Evolutionary conservation across 768 basidiomycete genomes (phyloP).

Genomic region (Sporobolomyces pararoseus): DNA sequence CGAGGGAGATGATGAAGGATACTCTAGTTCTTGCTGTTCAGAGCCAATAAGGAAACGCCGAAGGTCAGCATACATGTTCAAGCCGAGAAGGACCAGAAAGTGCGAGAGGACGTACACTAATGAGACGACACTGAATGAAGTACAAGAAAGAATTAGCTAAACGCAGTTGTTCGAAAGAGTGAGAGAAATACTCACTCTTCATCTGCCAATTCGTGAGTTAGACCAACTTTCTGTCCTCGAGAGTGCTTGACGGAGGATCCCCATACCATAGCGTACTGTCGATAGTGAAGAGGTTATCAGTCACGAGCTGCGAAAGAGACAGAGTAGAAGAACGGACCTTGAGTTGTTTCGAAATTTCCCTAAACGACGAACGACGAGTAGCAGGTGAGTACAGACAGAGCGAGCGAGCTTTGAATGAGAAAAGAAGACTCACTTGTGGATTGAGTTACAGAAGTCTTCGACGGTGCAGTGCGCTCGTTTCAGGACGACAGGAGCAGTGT

Average conservation of each 20-base stretch:
- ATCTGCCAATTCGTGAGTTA: constrained; percentile 79
- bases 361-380: neutral
- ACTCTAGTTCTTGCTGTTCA: constrained; percentile 12
- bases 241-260: constrained; percentile 96
- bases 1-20: neutral
- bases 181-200: constrained; percentile 61
- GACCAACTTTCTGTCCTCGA: constrained; percentile 88
- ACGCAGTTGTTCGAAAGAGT: neutral
- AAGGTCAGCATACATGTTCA: too few species aligned
- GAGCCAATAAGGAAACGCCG: neutral
- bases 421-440: constrained; percentile 71
- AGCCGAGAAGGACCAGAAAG: too few species aligned
- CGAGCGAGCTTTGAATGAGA: neutral
- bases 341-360: constrained; percentile 82
- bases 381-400: neutral
- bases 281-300: neutral
- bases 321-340: constrained; percentile 52
- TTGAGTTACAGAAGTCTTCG: constrained; percentile 77
- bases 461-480: constrained; percentile 54
- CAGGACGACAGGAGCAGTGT: constrained; percentile 82
- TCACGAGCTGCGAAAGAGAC: neutral
- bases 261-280: constrained; percentile 64
- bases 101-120: constrained; percentile 10
- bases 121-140: constrained; percentile 7
- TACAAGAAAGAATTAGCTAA: neutral